Conservation (phyloP, 2,329 filamentous ascomycete species). For the Fusarium sarcochroum region DNA sequence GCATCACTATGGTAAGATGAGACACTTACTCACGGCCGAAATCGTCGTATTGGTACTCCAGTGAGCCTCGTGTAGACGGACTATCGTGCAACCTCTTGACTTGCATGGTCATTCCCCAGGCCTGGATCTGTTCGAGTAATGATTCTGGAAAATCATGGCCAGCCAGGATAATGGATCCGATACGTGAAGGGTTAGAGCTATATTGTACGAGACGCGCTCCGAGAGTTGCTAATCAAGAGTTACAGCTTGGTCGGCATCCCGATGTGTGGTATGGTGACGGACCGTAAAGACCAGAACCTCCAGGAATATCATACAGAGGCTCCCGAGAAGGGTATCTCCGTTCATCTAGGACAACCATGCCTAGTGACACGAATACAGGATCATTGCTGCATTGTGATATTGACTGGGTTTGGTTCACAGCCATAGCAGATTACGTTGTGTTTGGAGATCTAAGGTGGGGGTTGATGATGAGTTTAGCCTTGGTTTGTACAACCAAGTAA, state of each 20-base stretch:
- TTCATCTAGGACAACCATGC: conserved; percentile 2
- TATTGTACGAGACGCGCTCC: background rate
- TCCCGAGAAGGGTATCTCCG: background rate
- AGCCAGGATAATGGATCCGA: background rate
- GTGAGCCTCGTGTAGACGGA: background rate
- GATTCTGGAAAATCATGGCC: background rate
- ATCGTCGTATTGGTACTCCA: background rate
- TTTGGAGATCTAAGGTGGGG: no score
- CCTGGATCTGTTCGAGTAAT: background rate
- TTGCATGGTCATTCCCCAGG: background rate
- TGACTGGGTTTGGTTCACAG: no score
- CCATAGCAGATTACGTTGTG: no score
- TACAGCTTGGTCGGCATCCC: no score
- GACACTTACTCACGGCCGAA: background rate
- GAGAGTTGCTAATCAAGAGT: background rate
- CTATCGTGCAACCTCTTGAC: background rate
- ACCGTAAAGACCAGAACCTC: conserved; percentile 1
- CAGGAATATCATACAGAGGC: background rate
- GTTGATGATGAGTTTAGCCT: no score
- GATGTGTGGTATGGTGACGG: background rate
- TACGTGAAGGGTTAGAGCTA: no score
- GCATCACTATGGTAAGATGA: background rate
- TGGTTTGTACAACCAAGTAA: no score
- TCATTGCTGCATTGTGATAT: no score
- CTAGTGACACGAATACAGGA: background rate